Percentiles rank a stretch among this genome's conserved stretches.
These are phyloP conservation scores for Thelonectria rubi DNA, from an alignment of 2,329 filamentous ascomycete species.

Conservation along the genomic window DNA sequence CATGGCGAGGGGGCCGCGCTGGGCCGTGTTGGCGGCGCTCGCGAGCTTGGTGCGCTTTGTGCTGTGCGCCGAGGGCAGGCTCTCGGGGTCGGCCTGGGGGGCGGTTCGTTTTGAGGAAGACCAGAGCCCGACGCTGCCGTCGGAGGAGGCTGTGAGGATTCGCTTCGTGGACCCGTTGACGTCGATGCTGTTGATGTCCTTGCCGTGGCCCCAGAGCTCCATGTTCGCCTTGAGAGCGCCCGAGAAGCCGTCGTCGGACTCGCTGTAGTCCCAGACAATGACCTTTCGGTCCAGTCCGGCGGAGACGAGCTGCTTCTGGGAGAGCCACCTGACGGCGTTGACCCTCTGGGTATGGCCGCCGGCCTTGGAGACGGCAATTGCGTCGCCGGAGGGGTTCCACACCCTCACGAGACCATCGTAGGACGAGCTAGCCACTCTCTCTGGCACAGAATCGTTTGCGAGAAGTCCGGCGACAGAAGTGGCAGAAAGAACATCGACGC, in stretches of 20 bases:
- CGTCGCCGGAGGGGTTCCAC: constrained; percentile 89
- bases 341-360: constrained; percentile 81
- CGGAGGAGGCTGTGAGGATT: constrained; percentile 85
- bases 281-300: constrained; percentile 86
- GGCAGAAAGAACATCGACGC: constrained; percentile 80
- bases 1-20: constrained; percentile 81
- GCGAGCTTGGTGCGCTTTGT: constrained; percentile 81
- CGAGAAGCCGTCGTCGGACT: constrained; percentile 68
- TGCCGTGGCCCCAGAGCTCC: constrained; percentile 85
- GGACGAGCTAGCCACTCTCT: constrained; percentile 84
- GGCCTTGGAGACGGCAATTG: constrained; percentile 78
- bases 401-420: constrained; percentile 90
- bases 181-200: constrained; percentile 76
- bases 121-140: constrained; percentile 90
- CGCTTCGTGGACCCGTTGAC: constrained; percentile 78
- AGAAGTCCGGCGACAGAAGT: constrained; percentile 67
- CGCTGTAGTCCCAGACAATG: constrained; percentile 87
- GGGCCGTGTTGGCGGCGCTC: constrained; percentile 58
- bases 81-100: constrained; percentile 74
- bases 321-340: constrained; percentile 86
- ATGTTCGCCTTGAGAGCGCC: constrained; percentile 75
- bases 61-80: constrained; percentile 72
- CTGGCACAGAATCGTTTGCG: constrained; percentile 47
- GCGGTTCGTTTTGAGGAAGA: constrained; percentile 79
- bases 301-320: constrained; percentile 80